Evolutionary conservation across 768 basidiomycete genomes (phyloP), one percentile per base, ranked within the genome.

Genomic region (Neoboletus brunneissimus): DNA sequence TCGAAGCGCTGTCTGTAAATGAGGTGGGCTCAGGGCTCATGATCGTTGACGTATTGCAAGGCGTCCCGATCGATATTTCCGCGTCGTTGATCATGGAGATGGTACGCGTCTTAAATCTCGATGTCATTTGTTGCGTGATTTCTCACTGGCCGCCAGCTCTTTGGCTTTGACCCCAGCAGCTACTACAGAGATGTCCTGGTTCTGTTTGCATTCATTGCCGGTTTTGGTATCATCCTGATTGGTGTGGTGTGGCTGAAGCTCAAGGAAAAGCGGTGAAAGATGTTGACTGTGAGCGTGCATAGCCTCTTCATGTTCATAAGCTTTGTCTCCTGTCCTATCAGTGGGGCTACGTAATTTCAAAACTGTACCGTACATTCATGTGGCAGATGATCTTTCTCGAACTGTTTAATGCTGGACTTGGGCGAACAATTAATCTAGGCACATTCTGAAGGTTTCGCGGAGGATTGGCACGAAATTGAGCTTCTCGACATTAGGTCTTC

Each of bases 111-210:
- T 57, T 38, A n/a, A n/a, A 16, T 1, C 5, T 32, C 7, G n/a
- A 20, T 12, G 20, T 16, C 4, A 9, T 20, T 37, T 15, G 7
- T 49, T n/a, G 11, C 40, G 8, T 27, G 8, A n/a, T 56, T 42
- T 18, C 55, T 48, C 37, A 56, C 34, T 20, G 11, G 13, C 2
- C 16, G 6, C 20, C 49, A 91, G 83, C 79, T 97, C 22, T 98
- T 97, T 67, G 95, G 94, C 1, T 98, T 98, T 65, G 83, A 84
- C 18, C 63, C 76, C 48, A 82, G 83, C 59, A 87, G 89, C 60
- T 98, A 95, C 68, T 97, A 96, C 68, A 79, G 94, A 51, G 91
- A 96, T 65, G 89, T 97, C 7, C 76, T 97, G 27, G 86, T 96
- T 43, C 67, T 92, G 51, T 93, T 94, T 61, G 94, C 82, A 0